Evolutionary conservation across 805 yeast genomes (phyloP), one percentile per base, ranked within the genome.

Genomic region (Candida rishiriensis): DNA sequence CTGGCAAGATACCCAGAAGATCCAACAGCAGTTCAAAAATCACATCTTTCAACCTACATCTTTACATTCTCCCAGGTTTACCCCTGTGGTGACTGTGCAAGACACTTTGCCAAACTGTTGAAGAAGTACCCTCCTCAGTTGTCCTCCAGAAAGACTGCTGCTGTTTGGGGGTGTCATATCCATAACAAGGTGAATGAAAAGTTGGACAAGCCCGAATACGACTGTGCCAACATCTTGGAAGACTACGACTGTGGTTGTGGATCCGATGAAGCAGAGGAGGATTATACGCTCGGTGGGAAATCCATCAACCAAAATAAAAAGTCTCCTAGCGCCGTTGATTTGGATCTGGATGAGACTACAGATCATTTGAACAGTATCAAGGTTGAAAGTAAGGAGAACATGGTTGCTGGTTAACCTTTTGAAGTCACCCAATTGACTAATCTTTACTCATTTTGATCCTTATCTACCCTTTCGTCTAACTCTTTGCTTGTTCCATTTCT

Each of bases 191-290:
- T 90, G 31, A 91, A 91, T 63, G 78, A 77, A 42, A 69, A 83
- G 41, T 70, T 90, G 36, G 72, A 71, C 4, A 88, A 90, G 54
- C 78, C 75, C 1, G 70, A 72, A 14, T 93, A 88, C 62, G 97
- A 93, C 62, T 93, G 99, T 62, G 73, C 87, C 2, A 79, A 76
- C 8, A 85, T 93, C 44, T 69, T 87, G 42, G 97, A 88, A 53
- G 93, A 88, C 64, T 93, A 93, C 64, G 96, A 90, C 57, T 91
- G 99, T 70, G 99, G 99, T 0, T 91, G 99, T 67, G 96, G 93
- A 1, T 72, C 63, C 11, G 95, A 81, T 40, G 91, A 81, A 54
- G 78, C 75, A 52, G 73, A 68, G 39, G 66, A 57, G 7, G 80
- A 72, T 43, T 51, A 48, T 14, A 60, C 64, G 3, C 46, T 61